Conservation (phyloP, 2,329 filamentous ascomycete species). For the Hypoxylon rubiginosum region DNA sequence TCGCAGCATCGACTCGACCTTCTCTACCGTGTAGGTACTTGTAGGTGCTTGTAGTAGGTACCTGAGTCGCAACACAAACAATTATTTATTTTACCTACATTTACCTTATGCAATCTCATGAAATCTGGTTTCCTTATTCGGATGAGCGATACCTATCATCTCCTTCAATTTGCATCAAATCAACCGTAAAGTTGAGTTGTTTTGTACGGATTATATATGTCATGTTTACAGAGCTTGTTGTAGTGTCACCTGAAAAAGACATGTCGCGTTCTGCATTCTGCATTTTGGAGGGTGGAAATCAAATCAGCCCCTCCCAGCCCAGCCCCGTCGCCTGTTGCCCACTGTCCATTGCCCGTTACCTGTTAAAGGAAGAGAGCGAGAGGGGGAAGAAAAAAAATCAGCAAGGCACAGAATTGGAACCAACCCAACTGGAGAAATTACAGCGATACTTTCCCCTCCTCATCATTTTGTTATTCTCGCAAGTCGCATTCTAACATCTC, state of each 20-base stretch:
- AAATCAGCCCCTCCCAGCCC: constrained; percentile 40
- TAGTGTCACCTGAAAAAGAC: constrained; percentile 38
- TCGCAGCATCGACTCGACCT: too few species aligned
- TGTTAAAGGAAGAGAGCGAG: constrained; percentile 32
- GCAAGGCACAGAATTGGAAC: constrained; percentile 39
- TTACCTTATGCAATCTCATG: constrained; percentile 20
- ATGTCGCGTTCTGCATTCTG: constrained; percentile 34
- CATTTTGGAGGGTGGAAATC: constrained; percentile 28
- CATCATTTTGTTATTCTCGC: constrained; percentile 33
- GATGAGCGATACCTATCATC: constrained; percentile 4
- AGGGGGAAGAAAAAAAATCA: constrained; percentile 28
- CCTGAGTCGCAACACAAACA: constrained; percentile 15
- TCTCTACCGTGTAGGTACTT: constrained; percentile 6
- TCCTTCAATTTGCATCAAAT: constrained; percentile 19
- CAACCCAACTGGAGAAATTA: constrained; percentile 37
- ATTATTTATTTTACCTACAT: constrained; percentile 5
- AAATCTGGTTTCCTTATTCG: not conserved
- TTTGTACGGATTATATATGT: constrained; percentile 8
- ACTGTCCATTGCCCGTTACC: not conserved
- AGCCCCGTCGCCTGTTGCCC: too few species aligned
- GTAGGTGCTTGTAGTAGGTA: constrained; percentile 21
- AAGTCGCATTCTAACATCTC: constrained; percentile 32
- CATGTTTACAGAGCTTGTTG: constrained; percentile 31
- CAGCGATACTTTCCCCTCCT: constrained; percentile 30
- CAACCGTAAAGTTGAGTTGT: not conserved